Base-by-base conservation (phyloP, 352 stramenopile genomes). In the Phytophthora cryptogea region DNA sequence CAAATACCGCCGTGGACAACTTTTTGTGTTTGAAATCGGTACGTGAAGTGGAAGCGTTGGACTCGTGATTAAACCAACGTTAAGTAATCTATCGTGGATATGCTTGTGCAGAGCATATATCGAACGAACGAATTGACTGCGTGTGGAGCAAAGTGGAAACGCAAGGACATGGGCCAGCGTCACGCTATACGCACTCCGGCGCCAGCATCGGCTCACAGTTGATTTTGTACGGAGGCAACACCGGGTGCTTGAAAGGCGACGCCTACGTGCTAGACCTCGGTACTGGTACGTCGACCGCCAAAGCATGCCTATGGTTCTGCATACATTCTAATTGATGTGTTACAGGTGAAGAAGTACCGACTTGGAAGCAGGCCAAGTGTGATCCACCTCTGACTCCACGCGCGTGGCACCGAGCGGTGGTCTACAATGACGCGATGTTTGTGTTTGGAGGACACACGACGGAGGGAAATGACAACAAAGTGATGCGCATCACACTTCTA, bases 171-270 rank as follows among this genome's bases (percentile, higher is more conserved):
- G 65, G 59, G 2, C 75, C 78, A 40, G 55, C 70, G 31, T 70
- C 75, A 23, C 65, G 78, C 13, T 87, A 87, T 36, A 87, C 78
- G 20, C 78, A 87, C 55, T 83, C 75, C 6, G 59, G 64, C 11
- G 72, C 58, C 6, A 71, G 65, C 16, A 75, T 87, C 33, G 78
- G 68, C n/a, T 80, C 78, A 11, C 72, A 70, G 31, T 59, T 87
- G 35, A 56, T 87, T 40, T 48, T 86, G 11, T 83, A 86, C 35
- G 78, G 78, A 44, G 78, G 75, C 37, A 85, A 87, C 54, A 87
- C 63, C 8, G 78, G 78, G 0, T 82, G 72, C 32, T 71, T 87
- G 42, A 87, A 83, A 70, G 78, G 78, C 47, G 78, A 87, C 27
- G 63, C 73, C 1, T 72, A 83, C 33, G 46, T 85, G 37, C 59